These are phyloP conservation scores for Aphanomyces astaci DNA, from an alignment of 352 stramenopile species.

Conservation along the genomic window DNA sequence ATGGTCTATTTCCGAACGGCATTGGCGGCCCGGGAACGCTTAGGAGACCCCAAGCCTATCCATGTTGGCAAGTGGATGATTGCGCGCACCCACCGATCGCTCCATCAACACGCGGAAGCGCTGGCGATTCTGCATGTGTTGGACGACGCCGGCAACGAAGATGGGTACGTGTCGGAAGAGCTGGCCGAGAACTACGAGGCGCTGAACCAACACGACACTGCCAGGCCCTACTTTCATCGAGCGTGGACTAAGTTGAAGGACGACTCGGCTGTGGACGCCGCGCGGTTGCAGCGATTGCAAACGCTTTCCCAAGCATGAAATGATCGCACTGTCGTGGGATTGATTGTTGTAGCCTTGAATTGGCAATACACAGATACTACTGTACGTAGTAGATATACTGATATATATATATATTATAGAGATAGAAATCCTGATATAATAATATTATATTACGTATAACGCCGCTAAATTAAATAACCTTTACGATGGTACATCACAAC, in stretches of 20 bases:
- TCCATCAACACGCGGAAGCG: slow-evolving; percentile 22
- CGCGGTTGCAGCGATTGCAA: background rate
- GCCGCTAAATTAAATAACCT: too few species aligned
- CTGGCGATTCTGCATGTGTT: slow-evolving; percentile 20
- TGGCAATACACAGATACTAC: too few species aligned
- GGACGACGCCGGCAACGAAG: background rate
- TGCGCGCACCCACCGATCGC: slow-evolving; percentile 22
- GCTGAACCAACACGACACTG: background rate
- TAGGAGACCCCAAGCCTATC: slow-evolving; percentile 14
- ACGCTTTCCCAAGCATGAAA: background rate
- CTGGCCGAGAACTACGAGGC: slow-evolving; percentile 23
- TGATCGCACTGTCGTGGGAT: too few species aligned
- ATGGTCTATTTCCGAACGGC: slow-evolving; percentile 25
- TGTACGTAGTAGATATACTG: too few species aligned
- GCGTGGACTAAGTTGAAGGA: background rate
- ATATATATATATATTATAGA: too few species aligned
- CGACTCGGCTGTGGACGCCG: slow-evolving; percentile 3
- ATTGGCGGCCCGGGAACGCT: slow-evolving; percentile 17
- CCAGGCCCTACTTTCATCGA: slow-evolving; percentile 6
- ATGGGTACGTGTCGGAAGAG: slow-evolving; percentile 27
- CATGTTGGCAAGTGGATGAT: slow-evolving; percentile 27
- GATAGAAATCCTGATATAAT: too few species aligned
- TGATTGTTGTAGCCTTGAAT: too few species aligned
- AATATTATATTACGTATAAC: too few species aligned
- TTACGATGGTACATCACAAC: too few species aligned